Evolutionary conservation across 441 rosid genomes (phyloP).

Genomic region (Euphorbia schlechtendalii): DNA sequence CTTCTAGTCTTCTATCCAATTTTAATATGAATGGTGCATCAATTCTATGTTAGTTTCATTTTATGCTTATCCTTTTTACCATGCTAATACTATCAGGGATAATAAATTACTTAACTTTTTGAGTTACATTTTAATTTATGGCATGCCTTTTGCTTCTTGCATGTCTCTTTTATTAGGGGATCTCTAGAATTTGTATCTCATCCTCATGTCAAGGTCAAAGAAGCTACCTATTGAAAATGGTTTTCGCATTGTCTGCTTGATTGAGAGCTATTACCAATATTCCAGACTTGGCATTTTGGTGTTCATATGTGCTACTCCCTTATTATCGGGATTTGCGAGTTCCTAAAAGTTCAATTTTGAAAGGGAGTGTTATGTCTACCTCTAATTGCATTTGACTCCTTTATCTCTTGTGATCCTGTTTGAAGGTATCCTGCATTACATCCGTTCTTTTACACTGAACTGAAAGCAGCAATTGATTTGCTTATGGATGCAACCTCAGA

Average conservation of each 20-base stretch:
- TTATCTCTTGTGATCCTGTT: constrained; percentile 10
- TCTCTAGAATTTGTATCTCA: neutral
- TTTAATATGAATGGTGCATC: neutral
- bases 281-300: neutral
- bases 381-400: constrained; percentile 15
- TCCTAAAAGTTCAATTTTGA: neutral
- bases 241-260: neutral
- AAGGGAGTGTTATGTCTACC: constrained; percentile 5
- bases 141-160: neutral
- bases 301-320: neutral
- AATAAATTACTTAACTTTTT: neutral
- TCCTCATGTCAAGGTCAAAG: neutral
- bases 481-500: constrained; percentile 45
- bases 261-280: neutral
- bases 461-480: constrained; percentile 66
- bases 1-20: constrained; percentile 1
- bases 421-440: constrained; percentile 85
- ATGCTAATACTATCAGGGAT: neutral
- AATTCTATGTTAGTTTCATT: neutral
- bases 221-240: neutral
- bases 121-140: neutral
- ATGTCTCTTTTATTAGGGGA: constrained; percentile 1
- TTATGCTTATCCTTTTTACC: neutral
- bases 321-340: constrained; percentile 8
- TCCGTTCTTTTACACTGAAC: constrained; percentile 71